Evolutionary conservation across 345 rosid genomes (phyloP), one percentile per base, ranked within the genome.

Genomic region (Gossypium arboreum): DNA sequence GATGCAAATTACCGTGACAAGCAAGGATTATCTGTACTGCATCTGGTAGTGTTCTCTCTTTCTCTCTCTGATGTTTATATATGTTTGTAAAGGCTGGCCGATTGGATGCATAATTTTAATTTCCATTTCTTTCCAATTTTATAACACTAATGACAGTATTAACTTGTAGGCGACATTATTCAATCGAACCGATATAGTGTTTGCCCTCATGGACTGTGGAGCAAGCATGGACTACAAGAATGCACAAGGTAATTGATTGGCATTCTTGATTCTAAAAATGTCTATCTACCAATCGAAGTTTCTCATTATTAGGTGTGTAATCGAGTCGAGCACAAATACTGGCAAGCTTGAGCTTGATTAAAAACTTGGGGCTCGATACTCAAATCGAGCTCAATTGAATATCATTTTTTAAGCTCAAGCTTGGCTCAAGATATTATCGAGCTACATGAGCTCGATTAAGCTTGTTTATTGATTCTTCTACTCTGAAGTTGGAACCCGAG

Each of bases 21-120:
- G 78, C 98, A 93, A 79, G 94, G 97, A 79, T 81, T 89, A 88
- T 90, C 99, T 68, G 82, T 95, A 85, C 92, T 93, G 65, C 98
- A 93, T 83, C 76, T 93, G 89, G 98, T 91, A 81, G 57, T n/a
- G 20, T 45, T 76, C 76, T 56, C 75, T 50, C 75, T 75, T 8
- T 75, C 18, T 18, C 64, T 57, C 74, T 12, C 3, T 4, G 41
- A 39, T 55, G 29, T 72, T 8, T 59, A 8, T 47, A 22, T 47
- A 18, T 44, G 29, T 39, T 65, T 29, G 2, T 48, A 47, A 48
- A 60, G 56, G 20, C 25, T 45, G 68, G 34, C 20, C 17, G 6
- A 47, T 25, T 27, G 27, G 52, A 51, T 34, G 29, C 52, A 43
- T 47, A 67, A 13, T 67, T 67, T 67, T 45, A 13, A 18, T 66